Evolutionary conservation across 805 yeast genomes (phyloP), one percentile per base, ranked within the genome.

Genomic region (Metahyphopichia silvanorum): DNA sequence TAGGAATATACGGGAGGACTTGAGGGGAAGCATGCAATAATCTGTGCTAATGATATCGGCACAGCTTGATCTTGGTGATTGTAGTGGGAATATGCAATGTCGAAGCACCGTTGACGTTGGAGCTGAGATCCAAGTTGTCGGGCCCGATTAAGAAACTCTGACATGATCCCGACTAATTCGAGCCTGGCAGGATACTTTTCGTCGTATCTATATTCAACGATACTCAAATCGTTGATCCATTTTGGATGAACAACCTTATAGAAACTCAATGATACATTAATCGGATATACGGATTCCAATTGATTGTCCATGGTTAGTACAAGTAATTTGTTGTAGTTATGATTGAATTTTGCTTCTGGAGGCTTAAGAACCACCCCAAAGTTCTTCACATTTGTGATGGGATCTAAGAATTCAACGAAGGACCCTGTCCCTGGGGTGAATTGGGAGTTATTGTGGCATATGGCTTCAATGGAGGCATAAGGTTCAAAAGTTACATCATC

Each of bases 311-410:
- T 27, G 14, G 66, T 58, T 27, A 66, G 49, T 4, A 69, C 57
- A 13, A 47, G 23, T 22, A 60, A 32, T 29, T 58, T 55, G 34
- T 61, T 62, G 29, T 53, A 54, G 32, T 43, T 44, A 24, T 49
- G 59, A 35, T 59, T 54, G 40, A 70, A 68, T 17, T 42, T 51
- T 4, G 69, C 54, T 25, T 36, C 32, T 1, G 65, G 46, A 13
- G 39, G 54, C 26, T 55, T 34, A 4, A 66, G 29, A 3, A 71
- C 72, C 2, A 69, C 42, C 2, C 76, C 77, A 32, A 63, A 46
- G 3, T 33, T 34, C 4, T 50, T 32, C 1, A 28, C 24, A 11
- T 36, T 42, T 6, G 40, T 42, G 5, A 34, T 26, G 3, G 44
- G 46, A 18, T 51, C 45, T 1, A 39, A 27, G 35, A 56, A 57